Evolutionary conservation across 192 early-diverging fungal genomes (phyloP), one percentile per base, ranked within the genome.

Genomic region (Radiomyces spectabilis): DNA sequence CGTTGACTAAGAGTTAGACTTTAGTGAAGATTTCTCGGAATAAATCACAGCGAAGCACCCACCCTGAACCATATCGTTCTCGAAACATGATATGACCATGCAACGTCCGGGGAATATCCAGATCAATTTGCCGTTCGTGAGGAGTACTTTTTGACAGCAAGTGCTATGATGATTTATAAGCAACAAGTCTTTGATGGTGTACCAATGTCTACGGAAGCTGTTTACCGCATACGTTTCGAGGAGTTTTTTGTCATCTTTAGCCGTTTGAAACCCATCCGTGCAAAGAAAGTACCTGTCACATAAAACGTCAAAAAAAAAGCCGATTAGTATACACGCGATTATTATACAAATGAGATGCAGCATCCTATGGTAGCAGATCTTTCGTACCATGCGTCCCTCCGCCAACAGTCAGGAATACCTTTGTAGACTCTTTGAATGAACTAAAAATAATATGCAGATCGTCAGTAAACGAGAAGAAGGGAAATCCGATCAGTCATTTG

Each of bases 41-140:
- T 55, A 18, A 39, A 39, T 18, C 6, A 30, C 15, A 39, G 19
- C 19, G 41, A 41, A 21, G 27, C 32, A 27, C 25, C 47, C 73
- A 77, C 78, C 79, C 79, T 43, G 65, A 68, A 31, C 79, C 79
- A 65, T 72, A 81, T n/a, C 79, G 74, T 26, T 66, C 63, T 39
- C 67, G 64, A 53, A 81, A 78, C 79, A 81, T 76, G 31, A 81
- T 78, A 54, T 81, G 79, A 5, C 65, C 70, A 44, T 73, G 68
- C 62, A 76, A 74, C 16, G 79, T 78, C 47, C 79, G 47, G 43
- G 79, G 79, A 15, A 81, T 72, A 58, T 81, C 79, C 12, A 81
- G 59, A 62, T 81, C 79, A 55, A 81, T 81, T 41, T 81, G 76
- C 22, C 68, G 66, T 55, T 80, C 78, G 41, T 77, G 68, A 0